Base-by-base conservation (phyloP, 768 basidiomycete species). In the Tricholoma terreum region DNA sequence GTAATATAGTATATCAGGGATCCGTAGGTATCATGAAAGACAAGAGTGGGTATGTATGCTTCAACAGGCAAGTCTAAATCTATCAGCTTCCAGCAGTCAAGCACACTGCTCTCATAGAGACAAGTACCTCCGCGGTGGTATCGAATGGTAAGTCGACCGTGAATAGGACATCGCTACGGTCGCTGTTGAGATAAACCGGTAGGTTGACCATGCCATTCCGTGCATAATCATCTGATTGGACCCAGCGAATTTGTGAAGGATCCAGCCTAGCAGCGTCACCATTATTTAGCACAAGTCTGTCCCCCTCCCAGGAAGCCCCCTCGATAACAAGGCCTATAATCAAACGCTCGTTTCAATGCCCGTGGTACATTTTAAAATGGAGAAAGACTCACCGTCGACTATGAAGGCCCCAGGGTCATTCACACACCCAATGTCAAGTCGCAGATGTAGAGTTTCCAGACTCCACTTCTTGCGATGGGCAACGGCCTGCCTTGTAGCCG, bases 401-500 rank as follows among this genome's bases (percentile, higher is more conserved):
- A 90, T 84, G 72, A 94, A 98, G 2, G 89, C 87, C 57, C 80
- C 81, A 2, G 86, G 85, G 60, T 90, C 87, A 63, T 83, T 91
- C 45, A 88, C 85, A 33, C 84, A 80, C 62, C 90, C 94, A 31
- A 98, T 83, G 55, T 92, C 92, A 19, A 99, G 77, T 56, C 86
- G 75, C 35, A 98, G 72, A 56, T 83, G 77, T 64, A 98, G 70
- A 7, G 92, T 93, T 72, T 99, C 96, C 60, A 99, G 74, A 71
- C 93, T 95, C 89, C 92, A 92, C 62, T 86, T 85, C 75, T 89
- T 93, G 55, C 86, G 80, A 69, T 98, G 95, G 2, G 96, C 97
- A 4, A 94, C 90, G n/a, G 92, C 86, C 71, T 99, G 96, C 51
- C 96, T 82, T 2, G 94, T 95, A 1, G 96, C 96, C 0, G 96